Percentiles rank a stretch among this genome's conserved stretches.
phyloP scores from a whole-genome alignment of 1,284 basidiomycete species.

The Fomitopsis pinicola region DNA sequence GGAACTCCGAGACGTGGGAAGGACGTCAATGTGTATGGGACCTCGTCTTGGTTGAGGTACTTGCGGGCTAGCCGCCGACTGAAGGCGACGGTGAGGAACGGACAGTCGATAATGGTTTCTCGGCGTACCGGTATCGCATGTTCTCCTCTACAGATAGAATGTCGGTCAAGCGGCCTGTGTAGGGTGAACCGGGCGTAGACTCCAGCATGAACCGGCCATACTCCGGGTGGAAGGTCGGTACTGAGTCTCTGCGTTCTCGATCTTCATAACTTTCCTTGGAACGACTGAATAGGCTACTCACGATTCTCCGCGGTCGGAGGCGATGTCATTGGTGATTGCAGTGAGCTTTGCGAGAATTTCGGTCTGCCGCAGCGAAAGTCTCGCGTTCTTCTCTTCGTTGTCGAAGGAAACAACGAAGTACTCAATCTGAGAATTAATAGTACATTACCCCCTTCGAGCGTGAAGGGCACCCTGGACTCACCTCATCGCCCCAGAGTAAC shows the following conservation, averaged over 20 bases:
- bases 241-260: slow-evolving; percentile 47
- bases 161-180: slow-evolving; percentile 83
- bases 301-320: slow-evolving; percentile 56
- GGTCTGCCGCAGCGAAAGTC: slow-evolving; percentile 87
- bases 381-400: slow-evolving; percentile 74
- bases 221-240: slow-evolving; percentile 97
- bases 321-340: slow-evolving; percentile 64
- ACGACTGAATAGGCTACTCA: slow-evolving; percentile 29
- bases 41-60: slow-evolving; percentile 82
- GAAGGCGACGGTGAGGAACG: neutral
- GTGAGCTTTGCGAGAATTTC: slow-evolving; percentile 89
- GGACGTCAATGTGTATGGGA: slow-evolving; percentile 93
- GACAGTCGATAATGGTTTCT: neutral
- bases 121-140: slow-evolving; percentile 54
- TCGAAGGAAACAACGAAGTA: slow-evolving; percentile 95
- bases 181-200: slow-evolving; percentile 93
- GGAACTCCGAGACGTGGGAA: slow-evolving; percentile 90
- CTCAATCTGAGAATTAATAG: slow-evolving; percentile 66
- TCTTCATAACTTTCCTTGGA: slow-evolving; percentile 4
- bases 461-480: slow-evolving; percentile 26
- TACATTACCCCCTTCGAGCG: neutral
- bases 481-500: slow-evolving; percentile 99
- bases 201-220: slow-evolving; percentile 99
- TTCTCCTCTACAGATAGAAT: slow-evolving; percentile 89
- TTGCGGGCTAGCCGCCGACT: slow-evolving; percentile 84